These are phyloP conservation scores for Croton setiger DNA, from an alignment of 441 rosid species.

Conservation along the genomic window DNA sequence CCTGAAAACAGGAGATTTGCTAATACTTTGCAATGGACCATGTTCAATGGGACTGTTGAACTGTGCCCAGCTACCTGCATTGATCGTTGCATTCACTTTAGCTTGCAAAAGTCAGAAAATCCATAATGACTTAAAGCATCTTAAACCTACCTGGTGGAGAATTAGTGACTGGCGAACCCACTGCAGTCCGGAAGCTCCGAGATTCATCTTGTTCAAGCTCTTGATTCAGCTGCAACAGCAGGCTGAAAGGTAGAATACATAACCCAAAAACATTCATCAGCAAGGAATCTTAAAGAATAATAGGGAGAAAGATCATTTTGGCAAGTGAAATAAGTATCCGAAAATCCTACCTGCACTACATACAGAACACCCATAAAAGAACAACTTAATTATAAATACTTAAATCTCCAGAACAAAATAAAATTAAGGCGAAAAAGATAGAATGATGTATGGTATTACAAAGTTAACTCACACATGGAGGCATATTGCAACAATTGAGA, in stretches of 20 bases:
- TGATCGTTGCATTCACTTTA: slow-evolving; percentile 21
- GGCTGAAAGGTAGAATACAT: slow-evolving; percentile 39
- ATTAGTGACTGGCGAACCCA: slow-evolving; percentile 78
- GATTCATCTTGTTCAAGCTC: slow-evolving; percentile 89
- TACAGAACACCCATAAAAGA: not conserved
- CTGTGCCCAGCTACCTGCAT: slow-evolving; percentile 85
- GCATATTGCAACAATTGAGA: not conserved
- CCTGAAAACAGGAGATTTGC: slow-evolving; percentile 72
- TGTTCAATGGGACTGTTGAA: slow-evolving; percentile 75
- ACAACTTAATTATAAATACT: slow-evolving; percentile 2
- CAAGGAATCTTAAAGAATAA: not conserved
- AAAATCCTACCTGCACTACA: not conserved
- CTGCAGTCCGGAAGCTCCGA: slow-evolving; percentile 53
- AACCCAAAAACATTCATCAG: slow-evolving; percentile 6
- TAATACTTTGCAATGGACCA: slow-evolving; percentile 56
- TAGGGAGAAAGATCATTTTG: not conserved
- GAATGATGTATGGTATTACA: not conserved
- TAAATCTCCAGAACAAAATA: not conserved
- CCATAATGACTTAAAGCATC: slow-evolving; percentile 11
- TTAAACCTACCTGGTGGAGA: slow-evolving; percentile 81
- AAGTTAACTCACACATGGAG: not conserved
- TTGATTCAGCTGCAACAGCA: slow-evolving; percentile 86
- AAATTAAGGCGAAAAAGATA: not conserved
- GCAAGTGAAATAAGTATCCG: not conserved
- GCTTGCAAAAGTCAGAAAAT: slow-evolving; percentile 11